A percentile compares a stretch with the other conserved stretches of the same genome.
phyloP scores from a whole-genome alignment of 108 stramenopile species.

The Fragilariopsis cylindrus region DNA sequence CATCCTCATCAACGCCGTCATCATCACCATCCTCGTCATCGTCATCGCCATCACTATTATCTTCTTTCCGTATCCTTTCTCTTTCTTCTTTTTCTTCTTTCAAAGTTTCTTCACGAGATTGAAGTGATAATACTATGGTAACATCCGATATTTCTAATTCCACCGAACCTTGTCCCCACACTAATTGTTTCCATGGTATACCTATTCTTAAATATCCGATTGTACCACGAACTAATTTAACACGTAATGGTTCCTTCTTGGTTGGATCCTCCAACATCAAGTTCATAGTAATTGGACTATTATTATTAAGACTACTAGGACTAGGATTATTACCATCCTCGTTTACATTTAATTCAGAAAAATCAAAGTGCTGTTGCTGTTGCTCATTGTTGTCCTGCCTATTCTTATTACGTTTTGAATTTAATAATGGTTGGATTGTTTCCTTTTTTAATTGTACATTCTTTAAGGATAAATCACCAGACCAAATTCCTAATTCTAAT shows the following conservation, averaged over 20 bases:
- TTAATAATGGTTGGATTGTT: slow-evolving; percentile 45
- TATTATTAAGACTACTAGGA: neutral
- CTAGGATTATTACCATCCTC: neutral
- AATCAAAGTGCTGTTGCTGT: neutral
- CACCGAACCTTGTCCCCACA: slow-evolving; percentile 56
- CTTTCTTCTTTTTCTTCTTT: slow-evolving; percentile 13
- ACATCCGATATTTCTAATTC: slow-evolving; percentile 44
- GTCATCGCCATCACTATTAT: neutral
- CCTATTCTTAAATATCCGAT: slow-evolving; percentile 44
- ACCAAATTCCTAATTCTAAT: slow-evolving; percentile 58
- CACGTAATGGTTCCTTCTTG: slow-evolving; percentile 30
- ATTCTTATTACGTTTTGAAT: slow-evolving; percentile 18
- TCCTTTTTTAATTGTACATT: slow-evolving; percentile 44
- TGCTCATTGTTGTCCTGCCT: neutral
- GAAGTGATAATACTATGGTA: slow-evolving; percentile 35
- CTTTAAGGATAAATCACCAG: slow-evolving; percentile 41
- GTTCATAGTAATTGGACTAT: neutral
- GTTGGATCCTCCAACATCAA: slow-evolving; percentile 13
- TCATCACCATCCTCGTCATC: neutral
- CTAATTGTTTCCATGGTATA: slow-evolving; percentile 62
- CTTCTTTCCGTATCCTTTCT: slow-evolving; percentile 9
- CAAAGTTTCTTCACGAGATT: slow-evolving; percentile 39
- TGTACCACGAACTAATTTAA: slow-evolving; percentile 50
- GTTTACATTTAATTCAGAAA: neutral
- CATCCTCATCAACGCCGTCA: neutral